These are phyloP conservation scores for Flaveria trinervia DNA, from an alignment of 129 eudicot genomes.

Conservation along the genomic window DNA sequence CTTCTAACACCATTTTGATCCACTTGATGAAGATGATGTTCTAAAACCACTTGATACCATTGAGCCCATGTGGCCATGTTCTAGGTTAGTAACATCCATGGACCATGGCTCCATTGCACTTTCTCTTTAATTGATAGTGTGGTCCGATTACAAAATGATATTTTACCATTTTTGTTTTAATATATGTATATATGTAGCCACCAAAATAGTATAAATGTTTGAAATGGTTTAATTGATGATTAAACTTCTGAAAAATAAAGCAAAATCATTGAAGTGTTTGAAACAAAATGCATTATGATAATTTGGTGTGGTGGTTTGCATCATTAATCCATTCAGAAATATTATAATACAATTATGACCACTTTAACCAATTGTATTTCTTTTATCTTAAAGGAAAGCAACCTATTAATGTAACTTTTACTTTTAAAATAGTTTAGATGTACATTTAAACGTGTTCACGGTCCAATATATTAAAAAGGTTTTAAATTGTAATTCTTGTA, in stretches of 20 bases:
- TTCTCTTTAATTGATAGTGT: too few species aligned
- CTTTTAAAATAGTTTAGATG: too few species aligned
- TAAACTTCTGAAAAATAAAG: not conserved
- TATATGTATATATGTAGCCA: not conserved
- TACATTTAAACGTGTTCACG: too few species aligned
- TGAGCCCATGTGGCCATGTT: too few species aligned
- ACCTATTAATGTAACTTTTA: not conserved
- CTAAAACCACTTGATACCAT: too few species aligned
- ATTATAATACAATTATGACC: not conserved
- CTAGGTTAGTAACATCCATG: too few species aligned
- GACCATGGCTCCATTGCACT: too few species aligned
- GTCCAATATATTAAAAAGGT: too few species aligned
- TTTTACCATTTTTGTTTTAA: not conserved
- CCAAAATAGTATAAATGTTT: not conserved
- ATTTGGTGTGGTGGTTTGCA: not conserved
- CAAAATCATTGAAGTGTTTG: not conserved
- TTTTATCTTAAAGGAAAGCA: not conserved
- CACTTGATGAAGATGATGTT: too few species aligned
- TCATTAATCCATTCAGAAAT: slow-evolving; percentile 1
- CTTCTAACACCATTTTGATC: too few species aligned
- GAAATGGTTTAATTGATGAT: not conserved
- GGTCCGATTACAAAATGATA: not conserved
- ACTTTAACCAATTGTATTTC: not conserved
- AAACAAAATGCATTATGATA: not conserved
- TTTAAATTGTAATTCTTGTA: too few species aligned